Percentiles rank a stretch among this genome's conserved stretches.
Conservation (phyloP, 306 rosid species). For the Fragaria iinumae region DNA sequence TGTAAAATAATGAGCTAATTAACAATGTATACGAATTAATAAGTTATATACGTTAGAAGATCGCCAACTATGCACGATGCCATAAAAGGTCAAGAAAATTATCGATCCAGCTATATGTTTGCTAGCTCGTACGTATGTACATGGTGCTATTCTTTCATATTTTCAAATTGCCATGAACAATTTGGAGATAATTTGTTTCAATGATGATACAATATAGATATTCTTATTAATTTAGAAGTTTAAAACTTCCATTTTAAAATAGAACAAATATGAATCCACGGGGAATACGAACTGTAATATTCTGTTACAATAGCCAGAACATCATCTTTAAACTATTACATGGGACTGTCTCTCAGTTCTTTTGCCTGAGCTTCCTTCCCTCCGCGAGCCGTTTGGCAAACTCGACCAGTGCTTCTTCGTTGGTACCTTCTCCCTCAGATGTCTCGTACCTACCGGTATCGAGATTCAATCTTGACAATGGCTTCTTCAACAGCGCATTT, state of each 20-base stretch:
- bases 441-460: slow-evolving; percentile 26
- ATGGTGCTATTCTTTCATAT: neutral
- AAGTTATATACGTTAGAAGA: neutral
- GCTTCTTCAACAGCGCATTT: slow-evolving; percentile 27
- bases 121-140: neutral
- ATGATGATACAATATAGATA: too few species aligned
- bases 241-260: neutral
- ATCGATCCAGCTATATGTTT: too few species aligned
- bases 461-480: slow-evolving; percentile 26
- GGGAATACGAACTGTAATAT: too few species aligned
- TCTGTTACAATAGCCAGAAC: neutral
- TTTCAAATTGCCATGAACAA: neutral
- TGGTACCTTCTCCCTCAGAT: slow-evolving; percentile 17
- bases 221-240: neutral
- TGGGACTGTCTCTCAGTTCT: neutral
- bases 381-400: slow-evolving; percentile 24
- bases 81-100: neutral
- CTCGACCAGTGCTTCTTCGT: slow-evolving; percentile 27
- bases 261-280: neutral
- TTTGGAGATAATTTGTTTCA: neutral
- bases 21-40: neutral
- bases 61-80: neutral
- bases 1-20: neutral
- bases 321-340: neutral
- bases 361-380: slow-evolving; percentile 20